Conservation (phyloP, 2,329 filamentous ascomycete species). For the Dendrostoma leiphaemia region DNA sequence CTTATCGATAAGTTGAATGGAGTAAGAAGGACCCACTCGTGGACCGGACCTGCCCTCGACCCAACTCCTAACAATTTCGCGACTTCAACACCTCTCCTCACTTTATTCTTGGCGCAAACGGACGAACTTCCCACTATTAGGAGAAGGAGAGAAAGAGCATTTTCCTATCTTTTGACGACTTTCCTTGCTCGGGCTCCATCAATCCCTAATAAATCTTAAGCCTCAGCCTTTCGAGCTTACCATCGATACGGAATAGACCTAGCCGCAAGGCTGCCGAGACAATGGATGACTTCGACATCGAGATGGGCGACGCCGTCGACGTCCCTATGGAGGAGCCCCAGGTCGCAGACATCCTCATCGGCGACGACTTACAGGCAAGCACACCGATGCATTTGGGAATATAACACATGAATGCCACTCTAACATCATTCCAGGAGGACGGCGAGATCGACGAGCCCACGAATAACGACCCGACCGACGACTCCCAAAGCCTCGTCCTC, state of each 20-base stretch:
- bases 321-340: slow-evolving; percentile 32
- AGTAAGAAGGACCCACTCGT: too few relatives aligned
- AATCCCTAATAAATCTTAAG: neutral
- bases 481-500: slow-evolving; percentile 32
- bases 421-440: slow-evolving; percentile 30
- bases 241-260: too few relatives aligned
- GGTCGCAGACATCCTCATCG: slow-evolving; percentile 30
- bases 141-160: too few relatives aligned
- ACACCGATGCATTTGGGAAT: neutral
- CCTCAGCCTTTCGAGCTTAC: neutral
- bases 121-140: too few relatives aligned
- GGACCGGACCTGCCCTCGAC: too few relatives aligned
- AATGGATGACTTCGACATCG: slow-evolving; percentile 66
- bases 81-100: neutral
- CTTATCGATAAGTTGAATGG: neutral
- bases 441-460: slow-evolving; percentile 39
- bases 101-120: neutral
- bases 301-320: slow-evolving; percentile 64
- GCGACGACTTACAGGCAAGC: slow-evolving; percentile 24
- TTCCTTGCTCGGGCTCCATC: neutral
- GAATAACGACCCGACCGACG: slow-evolving; percentile 20
- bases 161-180: neutral
- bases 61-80: too few relatives aligned
- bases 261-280: slow-evolving; percentile 23
- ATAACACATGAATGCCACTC: neutral